Evolutionary conservation across 306 rosid genomes (phyloP).

Genomic region (Rubus parviflorus): DNA sequence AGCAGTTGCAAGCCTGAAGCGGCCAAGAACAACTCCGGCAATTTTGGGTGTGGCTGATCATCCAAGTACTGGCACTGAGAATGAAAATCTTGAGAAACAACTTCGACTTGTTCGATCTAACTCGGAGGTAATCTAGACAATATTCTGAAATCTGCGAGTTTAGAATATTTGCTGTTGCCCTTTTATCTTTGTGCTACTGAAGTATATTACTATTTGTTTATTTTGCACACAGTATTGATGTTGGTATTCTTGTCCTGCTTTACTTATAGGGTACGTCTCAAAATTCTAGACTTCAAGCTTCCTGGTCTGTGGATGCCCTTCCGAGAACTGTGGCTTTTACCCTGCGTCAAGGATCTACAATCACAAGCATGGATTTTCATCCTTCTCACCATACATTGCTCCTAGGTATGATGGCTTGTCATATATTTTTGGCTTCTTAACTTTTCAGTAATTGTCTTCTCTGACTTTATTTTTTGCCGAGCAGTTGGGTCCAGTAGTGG

Average conservation of each 20-base stretch:
- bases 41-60: constrained; percentile 67
- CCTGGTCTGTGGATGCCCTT: constrained; percentile 74
- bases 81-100: constrained; percentile 71
- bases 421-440: not conserved
- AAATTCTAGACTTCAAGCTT: constrained; percentile 53
- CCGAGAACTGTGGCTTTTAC: constrained; percentile 74
- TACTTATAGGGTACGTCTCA: constrained; percentile 67
- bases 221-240: constrained; percentile 25
- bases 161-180: constrained; percentile 13
- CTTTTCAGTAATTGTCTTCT: not conserved
- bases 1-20: constrained; percentile 72
- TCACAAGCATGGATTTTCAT: constrained; percentile 97
- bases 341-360: constrained; percentile 73
- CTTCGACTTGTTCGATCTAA: constrained; percentile 60
- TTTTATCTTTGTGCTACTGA: not conserved
- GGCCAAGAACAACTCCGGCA: constrained; percentile 68
- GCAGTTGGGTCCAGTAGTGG: constrained; percentile 82
- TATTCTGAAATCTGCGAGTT: constrained; percentile 17
- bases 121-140: constrained; percentile 61
- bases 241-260: constrained; percentile 23
- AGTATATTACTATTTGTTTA: constrained; percentile 11
- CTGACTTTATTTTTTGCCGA: constrained; percentile 22
- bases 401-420: constrained; percentile 53
- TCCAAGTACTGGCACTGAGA: constrained; percentile 67
- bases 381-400: constrained; percentile 72